Evolutionary conservation across 1,284 basidiomycete genomes (phyloP).

Genomic region (Ceratobasidium sp.): DNA sequence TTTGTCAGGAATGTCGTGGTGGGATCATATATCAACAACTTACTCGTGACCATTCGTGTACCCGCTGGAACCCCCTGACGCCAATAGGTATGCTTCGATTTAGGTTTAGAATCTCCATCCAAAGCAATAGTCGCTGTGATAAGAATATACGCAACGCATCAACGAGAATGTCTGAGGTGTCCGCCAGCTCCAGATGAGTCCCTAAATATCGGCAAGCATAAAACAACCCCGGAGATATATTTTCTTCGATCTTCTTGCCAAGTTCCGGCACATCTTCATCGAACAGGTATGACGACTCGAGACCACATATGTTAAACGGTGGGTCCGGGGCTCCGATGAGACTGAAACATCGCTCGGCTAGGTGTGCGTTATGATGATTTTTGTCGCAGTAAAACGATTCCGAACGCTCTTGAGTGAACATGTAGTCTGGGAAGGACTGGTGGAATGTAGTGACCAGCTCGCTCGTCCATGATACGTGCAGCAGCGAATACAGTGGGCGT

Average conservation of each 20-base stretch:
- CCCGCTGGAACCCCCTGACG: background rate
- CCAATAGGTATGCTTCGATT: background rate
- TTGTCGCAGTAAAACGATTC: background rate
- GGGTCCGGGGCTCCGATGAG: background rate
- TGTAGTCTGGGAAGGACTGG: background rate
- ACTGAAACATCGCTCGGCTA: slow-evolving; percentile 12
- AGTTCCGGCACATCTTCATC: background rate
- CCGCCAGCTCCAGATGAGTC: background rate
- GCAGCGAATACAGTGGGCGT: background rate
- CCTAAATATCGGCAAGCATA: slow-evolving; percentile 14
- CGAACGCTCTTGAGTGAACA: background rate
- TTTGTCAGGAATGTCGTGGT: background rate
- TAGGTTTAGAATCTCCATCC: slow-evolving; percentile 27
- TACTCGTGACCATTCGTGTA: background rate
- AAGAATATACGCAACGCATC: background rate
- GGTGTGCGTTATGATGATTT: background rate
- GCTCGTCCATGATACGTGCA: background rate
- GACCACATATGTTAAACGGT: slow-evolving; percentile 28
- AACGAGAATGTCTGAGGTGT: background rate
- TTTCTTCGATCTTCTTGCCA: background rate
- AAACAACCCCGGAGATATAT: background rate
- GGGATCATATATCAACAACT: background rate
- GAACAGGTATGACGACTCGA: background rate
- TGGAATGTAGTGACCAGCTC: background rate
- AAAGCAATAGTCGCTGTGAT: slow-evolving; percentile 12